A percentile compares a stretch with the other conserved stretches of the same genome.
Evolutionary conservation across 1,139 yeast species (phyloP).

Genomic region (Barnettozyma hawaiiensis): DNA sequence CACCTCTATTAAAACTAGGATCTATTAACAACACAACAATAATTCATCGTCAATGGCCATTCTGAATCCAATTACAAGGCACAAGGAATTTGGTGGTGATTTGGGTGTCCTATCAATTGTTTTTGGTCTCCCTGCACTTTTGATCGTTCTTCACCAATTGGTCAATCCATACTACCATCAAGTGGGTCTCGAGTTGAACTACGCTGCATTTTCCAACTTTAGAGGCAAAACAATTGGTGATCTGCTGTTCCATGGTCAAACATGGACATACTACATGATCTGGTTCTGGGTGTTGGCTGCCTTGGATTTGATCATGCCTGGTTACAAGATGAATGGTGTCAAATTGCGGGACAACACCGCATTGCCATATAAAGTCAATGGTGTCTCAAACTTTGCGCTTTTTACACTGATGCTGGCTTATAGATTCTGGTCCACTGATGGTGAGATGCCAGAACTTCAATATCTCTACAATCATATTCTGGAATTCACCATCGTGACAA

Average conservation of each 20-base stretch:
- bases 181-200: slow-evolving; percentile 41
- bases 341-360: slow-evolving; percentile 67
- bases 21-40: too few relatives aligned
- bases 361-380: slow-evolving; percentile 77
- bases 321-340: slow-evolving; percentile 61
- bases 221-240: slow-evolving; percentile 23
- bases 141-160: slow-evolving; percentile 53
- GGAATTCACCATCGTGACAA: slow-evolving; percentile 58
- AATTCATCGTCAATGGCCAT: neutral
- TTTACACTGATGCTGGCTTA: slow-evolving; percentile 42
- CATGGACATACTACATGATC: slow-evolving; percentile 59
- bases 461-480: slow-evolving; percentile 66
- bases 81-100: slow-evolving; percentile 72
- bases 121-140: slow-evolving; percentile 58
- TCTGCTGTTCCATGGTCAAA: slow-evolving; percentile 32
- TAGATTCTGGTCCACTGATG: slow-evolving; percentile 45
- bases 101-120: slow-evolving; percentile 69
- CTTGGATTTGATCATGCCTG: slow-evolving; percentile 71
- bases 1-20: too few relatives aligned
- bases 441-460: slow-evolving; percentile 71
- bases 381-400: slow-evolving; percentile 49
- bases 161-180: slow-evolving; percentile 52
- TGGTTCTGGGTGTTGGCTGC: slow-evolving; percentile 70
- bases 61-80: slow-evolving; percentile 67
- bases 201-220: slow-evolving; percentile 31